Conservation (phyloP, 257 asterid species). For the Avicennia marina region DNA sequence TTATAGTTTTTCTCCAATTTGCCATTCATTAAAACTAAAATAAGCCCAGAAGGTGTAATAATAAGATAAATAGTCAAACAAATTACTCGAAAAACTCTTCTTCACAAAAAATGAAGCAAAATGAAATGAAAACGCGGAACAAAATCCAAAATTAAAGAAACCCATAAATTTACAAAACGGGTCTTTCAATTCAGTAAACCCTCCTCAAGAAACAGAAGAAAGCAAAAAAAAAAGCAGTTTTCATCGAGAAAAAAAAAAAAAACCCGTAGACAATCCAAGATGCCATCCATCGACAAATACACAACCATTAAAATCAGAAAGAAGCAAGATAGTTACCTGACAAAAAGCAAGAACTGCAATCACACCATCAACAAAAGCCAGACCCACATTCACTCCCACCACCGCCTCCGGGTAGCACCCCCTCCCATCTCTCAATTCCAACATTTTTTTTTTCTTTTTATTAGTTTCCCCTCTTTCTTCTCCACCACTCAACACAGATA, state of each 20-base stretch:
- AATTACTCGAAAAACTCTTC: not conserved
- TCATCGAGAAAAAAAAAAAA: not conserved
- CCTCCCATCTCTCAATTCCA: slow-evolving; percentile 51
- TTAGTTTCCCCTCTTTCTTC: not conserved
- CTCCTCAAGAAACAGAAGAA: no score
- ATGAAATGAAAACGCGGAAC: not conserved
- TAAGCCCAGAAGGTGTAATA: slow-evolving; percentile 1
- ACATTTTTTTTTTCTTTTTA: slow-evolving; percentile 26
- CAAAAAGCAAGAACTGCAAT: slow-evolving; percentile 65
- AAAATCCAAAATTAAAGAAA: not conserved
- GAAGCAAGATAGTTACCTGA: slow-evolving; percentile 38
- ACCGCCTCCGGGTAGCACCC: slow-evolving; percentile 56
- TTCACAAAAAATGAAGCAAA: not conserved
- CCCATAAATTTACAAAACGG: not conserved
- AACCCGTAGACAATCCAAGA: not conserved
- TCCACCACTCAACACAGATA: slow-evolving; percentile 18
- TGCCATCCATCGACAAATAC: slow-evolving; percentile 6
- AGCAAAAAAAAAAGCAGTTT: no score
- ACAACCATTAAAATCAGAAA: not conserved
- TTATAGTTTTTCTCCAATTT: slow-evolving; percentile 4
- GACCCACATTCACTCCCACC: slow-evolving; percentile 56
- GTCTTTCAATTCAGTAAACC: no score
- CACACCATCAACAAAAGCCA: slow-evolving; percentile 62
- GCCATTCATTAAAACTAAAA: not conserved
- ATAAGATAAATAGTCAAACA: not conserved